Conservation (phyloP, 208 protist species). For the Crithidia fasciculata region DNA sequence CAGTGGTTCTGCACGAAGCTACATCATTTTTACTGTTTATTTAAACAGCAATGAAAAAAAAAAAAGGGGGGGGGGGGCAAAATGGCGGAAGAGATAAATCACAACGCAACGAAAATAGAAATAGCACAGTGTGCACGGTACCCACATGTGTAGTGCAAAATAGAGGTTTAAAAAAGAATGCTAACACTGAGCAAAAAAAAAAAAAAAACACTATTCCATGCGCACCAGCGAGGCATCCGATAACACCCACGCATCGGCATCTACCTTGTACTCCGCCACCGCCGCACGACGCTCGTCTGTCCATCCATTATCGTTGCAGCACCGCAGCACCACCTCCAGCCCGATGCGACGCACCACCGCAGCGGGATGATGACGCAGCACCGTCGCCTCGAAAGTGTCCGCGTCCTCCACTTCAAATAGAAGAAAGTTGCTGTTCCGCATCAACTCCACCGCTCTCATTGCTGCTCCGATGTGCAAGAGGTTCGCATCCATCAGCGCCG, state of each 20-base stretch:
- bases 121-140: too few relatives aligned
- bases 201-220: slow-evolving; percentile 5
- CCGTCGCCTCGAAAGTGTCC: slow-evolving; percentile 11
- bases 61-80: too few relatives aligned
- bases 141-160: too few relatives aligned
- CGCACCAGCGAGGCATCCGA: slow-evolving; percentile 20
- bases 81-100: too few relatives aligned
- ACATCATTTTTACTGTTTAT: too few relatives aligned
- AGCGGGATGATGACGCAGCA: slow-evolving; percentile 1
- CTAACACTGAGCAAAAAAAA: neutral
- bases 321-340: slow-evolving; percentile 12
- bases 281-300: neutral
- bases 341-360: slow-evolving; percentile 34
- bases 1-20: too few relatives aligned
- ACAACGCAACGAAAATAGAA: too few relatives aligned
- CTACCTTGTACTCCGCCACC: slow-evolving; percentile 12
- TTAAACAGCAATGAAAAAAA: too few relatives aligned
- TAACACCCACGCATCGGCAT: slow-evolving; percentile 35
- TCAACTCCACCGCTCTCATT: neutral
- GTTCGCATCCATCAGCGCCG: neutral
- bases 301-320: slow-evolving; percentile 14
- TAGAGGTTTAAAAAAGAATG: neutral
- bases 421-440: slow-evolving; percentile 1
- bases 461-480: slow-evolving; percentile 29
- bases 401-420: neutral